These are phyloP conservation scores for Schizophyllum commune DNA, from an alignment of 1,284 basidiomycete species.

Conservation along the genomic window DNA sequence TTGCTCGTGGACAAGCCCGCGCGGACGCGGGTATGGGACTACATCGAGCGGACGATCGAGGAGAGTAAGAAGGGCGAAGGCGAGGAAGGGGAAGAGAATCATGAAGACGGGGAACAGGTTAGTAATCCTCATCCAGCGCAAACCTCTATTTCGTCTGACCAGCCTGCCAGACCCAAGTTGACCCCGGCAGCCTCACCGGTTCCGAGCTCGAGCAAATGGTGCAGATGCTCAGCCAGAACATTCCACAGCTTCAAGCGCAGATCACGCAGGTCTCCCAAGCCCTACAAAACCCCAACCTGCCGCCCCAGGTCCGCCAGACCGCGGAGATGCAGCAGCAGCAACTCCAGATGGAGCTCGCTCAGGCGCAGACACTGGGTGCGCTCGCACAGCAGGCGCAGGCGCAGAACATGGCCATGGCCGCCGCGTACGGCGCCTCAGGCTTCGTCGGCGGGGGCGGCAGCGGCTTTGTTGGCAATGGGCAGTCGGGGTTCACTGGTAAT, in stretches of 20 bases:
- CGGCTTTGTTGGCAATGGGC: not conserved
- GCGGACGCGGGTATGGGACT: constrained; percentile 70
- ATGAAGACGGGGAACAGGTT: constrained; percentile 10
- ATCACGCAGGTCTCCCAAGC: constrained; percentile 67
- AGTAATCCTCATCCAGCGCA: constrained; percentile 1
- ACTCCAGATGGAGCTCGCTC: constrained; percentile 67
- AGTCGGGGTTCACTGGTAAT: constrained; percentile 48
- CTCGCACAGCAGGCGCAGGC: not conserved
- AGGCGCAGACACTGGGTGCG: constrained; percentile 61
- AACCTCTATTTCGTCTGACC: not conserved
- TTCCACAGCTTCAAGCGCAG: constrained; percentile 73
- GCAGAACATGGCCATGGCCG: constrained; percentile 11
- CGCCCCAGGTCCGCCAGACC: constrained; percentile 62
- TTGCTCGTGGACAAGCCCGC: constrained; percentile 71
- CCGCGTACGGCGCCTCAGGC: not conserved
- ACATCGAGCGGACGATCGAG: constrained; percentile 80
- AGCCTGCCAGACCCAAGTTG: not conserved
- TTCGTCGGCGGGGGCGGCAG: not conserved
- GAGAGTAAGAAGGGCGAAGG: constrained; percentile 67
- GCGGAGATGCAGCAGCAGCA: constrained; percentile 73
- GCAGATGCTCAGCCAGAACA: constrained; percentile 58
- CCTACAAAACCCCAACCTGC: constrained; percentile 68
- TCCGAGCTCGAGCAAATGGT: not conserved
- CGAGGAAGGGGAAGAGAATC: constrained; percentile 26
- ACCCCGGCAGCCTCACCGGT: not conserved